A percentile compares a stretch with the other conserved stretches of the same genome.
These are phyloP conservation scores for Ilyonectria sp. DNA, from an alignment of 2,329 filamentous ascomycete species.

Conservation along the genomic window DNA sequence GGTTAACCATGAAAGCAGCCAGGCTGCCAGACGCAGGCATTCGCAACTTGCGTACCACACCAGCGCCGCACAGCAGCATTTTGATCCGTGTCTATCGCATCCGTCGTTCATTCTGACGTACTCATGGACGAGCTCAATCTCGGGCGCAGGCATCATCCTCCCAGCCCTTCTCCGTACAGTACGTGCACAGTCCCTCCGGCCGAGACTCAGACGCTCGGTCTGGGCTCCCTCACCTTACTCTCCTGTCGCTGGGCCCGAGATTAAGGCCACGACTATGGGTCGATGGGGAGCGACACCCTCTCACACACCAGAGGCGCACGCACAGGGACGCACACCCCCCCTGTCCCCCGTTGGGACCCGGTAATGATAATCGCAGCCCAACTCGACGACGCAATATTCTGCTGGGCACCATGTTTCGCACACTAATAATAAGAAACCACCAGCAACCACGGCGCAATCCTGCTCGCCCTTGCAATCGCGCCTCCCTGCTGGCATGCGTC, in stretches of 20 bases:
- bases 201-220: slow-evolving; percentile 44
- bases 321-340: slow-evolving; percentile 32
- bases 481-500: slow-evolving; percentile 44
- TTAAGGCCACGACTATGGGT: slow-evolving; percentile 48
- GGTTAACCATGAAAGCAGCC: not conserved
- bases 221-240: slow-evolving; percentile 46
- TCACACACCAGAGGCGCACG: slow-evolving; percentile 29
- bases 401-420: slow-evolving; percentile 48
- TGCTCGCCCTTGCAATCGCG: slow-evolving; percentile 38
- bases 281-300: slow-evolving; percentile 37
- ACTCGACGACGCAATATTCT: slow-evolving; percentile 43
- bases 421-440: slow-evolving; percentile 43
- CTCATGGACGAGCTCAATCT: slow-evolving; percentile 9
- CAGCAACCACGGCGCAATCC: slow-evolving; percentile 24
- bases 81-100: not conserved
- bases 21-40: slow-evolving; percentile 3
- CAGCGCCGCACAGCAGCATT: slow-evolving; percentile 9
- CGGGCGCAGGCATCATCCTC: slow-evolving; percentile 16
- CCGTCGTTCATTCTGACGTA: slow-evolving; percentile 11
- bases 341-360: slow-evolving; percentile 40
- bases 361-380: slow-evolving; percentile 48
- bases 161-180: slow-evolving; percentile 39
- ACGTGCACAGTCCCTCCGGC: slow-evolving; percentile 26
- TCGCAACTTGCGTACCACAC: slow-evolving; percentile 6
- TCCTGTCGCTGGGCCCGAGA: slow-evolving; percentile 44